Percentiles rank a stretch among this genome's conserved stretches.
Evolutionary conservation across 2,329 filamentous ascomycete genomes (phyloP).

Genomic region (Neonectria sp.): DNA sequence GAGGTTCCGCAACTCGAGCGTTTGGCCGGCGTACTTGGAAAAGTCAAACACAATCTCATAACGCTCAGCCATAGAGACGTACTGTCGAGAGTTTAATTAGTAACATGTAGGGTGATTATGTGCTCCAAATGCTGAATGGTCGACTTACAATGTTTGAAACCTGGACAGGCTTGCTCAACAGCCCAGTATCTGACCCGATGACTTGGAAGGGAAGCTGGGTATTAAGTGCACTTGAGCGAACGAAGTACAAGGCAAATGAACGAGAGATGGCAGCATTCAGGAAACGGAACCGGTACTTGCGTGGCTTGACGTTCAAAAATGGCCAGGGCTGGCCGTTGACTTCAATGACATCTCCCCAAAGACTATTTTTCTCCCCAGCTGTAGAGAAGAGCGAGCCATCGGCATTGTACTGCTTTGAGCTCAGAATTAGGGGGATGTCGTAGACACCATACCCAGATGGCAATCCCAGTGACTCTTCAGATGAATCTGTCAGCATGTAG

Average conservation of each 20-base stretch:
- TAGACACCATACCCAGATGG: conserved; percentile 65
- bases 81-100: conserved; percentile 28
- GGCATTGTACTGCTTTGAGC: conserved; percentile 65
- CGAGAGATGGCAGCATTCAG: conserved; percentile 65
- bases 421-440: conserved; percentile 67
- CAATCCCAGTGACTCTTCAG: conserved; percentile 63
- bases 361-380: conserved; percentile 59
- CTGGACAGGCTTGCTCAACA: conserved; percentile 62
- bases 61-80: conserved; percentile 69
- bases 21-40: conserved; percentile 61
- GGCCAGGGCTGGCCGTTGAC: conserved; percentile 74
- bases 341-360: conserved; percentile 72
- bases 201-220: conserved; percentile 63
- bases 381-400: conserved; percentile 66
- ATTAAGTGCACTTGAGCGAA: conserved; percentile 47
- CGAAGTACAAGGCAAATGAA: conserved; percentile 65
- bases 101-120: not conserved
- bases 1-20: conserved; percentile 57
- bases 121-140: not conserved
- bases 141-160: conserved; percentile 53
- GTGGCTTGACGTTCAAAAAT: conserved; percentile 69
- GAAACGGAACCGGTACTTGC: conserved; percentile 72
- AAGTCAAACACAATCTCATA: conserved; percentile 74
- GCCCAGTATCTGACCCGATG: conserved; percentile 68
- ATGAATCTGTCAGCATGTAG: conserved; percentile 67